These are phyloP conservation scores for Tylopilus balloui DNA, from an alignment of 768 basidiomycete genomes.

Conservation along the genomic window DNA sequence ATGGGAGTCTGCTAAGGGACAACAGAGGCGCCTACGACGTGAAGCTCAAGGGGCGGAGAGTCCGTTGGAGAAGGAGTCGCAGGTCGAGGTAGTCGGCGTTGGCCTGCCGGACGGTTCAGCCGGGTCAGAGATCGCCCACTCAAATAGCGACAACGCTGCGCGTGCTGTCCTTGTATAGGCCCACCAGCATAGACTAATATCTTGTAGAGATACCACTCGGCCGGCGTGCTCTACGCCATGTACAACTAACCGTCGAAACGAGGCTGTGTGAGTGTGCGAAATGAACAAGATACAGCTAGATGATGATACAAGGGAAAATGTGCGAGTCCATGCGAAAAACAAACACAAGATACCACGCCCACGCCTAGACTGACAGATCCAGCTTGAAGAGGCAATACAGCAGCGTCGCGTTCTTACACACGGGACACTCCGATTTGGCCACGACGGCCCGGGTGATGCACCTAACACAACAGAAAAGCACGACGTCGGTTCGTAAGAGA, in stretches of 20 bases:
- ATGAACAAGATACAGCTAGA: neutral
- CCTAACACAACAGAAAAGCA: constrained; percentile 31
- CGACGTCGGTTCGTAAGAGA: neutral
- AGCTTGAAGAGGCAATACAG: constrained; percentile 54
- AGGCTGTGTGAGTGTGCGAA: no score
- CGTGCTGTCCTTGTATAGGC: no score
- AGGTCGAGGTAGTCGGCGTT: neutral
- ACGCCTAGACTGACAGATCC: constrained; percentile 33
- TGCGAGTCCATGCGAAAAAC: neutral
- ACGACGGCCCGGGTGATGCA: constrained; percentile 52
- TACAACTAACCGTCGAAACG: no score
- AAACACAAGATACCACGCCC: neutral
- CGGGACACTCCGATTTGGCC: constrained; percentile 45
- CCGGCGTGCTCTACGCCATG: neutral
- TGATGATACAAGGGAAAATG: neutral
- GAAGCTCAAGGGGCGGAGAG: constrained; percentile 12
- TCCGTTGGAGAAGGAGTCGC: neutral
- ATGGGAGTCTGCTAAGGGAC: constrained; percentile 47
- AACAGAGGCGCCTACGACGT: constrained; percentile 28
- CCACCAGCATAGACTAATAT: no score
- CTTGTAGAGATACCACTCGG: neutral
- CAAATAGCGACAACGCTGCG: no score
- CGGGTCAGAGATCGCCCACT: no score
- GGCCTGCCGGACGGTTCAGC: neutral
- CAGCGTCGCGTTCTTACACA: constrained; percentile 47